phyloP scores from a whole-genome alignment of 1,139 yeast genomes.

The Scheffersomyces stambukii region DNA sequence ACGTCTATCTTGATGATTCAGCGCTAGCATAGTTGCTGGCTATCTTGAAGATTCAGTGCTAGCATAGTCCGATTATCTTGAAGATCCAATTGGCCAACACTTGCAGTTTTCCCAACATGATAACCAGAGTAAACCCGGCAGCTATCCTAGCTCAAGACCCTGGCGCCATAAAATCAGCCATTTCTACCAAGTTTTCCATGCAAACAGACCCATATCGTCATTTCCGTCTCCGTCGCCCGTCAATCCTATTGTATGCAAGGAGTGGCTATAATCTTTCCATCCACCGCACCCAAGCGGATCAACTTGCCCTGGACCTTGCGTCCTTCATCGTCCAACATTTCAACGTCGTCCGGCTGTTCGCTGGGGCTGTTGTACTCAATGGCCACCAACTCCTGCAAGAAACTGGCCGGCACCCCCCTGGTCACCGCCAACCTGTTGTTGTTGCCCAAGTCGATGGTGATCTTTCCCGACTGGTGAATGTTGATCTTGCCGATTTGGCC shows the following conservation, averaged over 20 bases:
- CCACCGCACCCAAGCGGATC: constrained; percentile 58
- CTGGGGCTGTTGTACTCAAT: constrained; percentile 29
- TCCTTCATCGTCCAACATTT: constrained; percentile 33
- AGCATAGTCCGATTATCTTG: too few species aligned
- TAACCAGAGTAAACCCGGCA: too few species aligned
- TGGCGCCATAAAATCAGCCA: too few species aligned
- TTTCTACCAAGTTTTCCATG: too few species aligned
- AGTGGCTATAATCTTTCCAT: constrained; percentile 53
- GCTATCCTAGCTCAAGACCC: too few species aligned
- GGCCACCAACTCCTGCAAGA: constrained; percentile 72
- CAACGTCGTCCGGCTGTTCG: constrained; percentile 18
- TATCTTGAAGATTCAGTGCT: too few species aligned
- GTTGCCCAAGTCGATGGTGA: constrained; percentile 71
- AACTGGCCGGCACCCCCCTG: constrained; percentile 69
- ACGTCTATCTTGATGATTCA: too few species aligned
- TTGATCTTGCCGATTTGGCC: constrained; percentile 74
- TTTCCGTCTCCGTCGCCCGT: too few species aligned
- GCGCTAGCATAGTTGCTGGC: too few species aligned
- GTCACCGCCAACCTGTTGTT: constrained; percentile 61
- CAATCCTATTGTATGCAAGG: constrained; percentile 29
- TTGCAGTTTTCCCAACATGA: too few species aligned
- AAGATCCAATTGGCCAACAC: too few species aligned
- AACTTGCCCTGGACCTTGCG: constrained; percentile 39
- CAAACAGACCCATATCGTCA: too few species aligned
- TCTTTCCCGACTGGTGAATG: constrained; percentile 76